Base-by-base conservation (phyloP, 768 basidiomycete species). In the Naematelia encephala region DNA sequence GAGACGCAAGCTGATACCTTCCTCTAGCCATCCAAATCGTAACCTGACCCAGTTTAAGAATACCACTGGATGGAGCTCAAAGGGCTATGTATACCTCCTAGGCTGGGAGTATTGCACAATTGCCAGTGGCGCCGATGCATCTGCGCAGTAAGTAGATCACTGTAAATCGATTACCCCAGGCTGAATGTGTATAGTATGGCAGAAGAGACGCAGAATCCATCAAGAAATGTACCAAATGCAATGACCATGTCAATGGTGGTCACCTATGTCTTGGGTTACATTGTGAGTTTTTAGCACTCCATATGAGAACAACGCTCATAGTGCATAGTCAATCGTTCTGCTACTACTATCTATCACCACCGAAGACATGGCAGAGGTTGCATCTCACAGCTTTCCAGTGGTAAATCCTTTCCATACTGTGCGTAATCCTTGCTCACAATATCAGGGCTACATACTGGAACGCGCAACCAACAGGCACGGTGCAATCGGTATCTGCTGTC, bases 121-220 rank as follows among this genome's bases (percentile, higher is more conserved):
- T 26, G 78, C 77, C 2, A 75, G 74, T 21, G 79, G 79, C 1
- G 67, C 64, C 16, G 79, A 80, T 59, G 78, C 77, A 1, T 74
- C 73, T 25, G 77, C 78, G 3, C 79, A 80, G 74, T 75, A 48
- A 64, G 74, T 60, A 29, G 11, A 10, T 30, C 50, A 25, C 47
- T 39, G 27, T 39, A 39, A 16, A 47, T 28, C 14, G 16, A 16
- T n/a, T 22, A 19, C 12, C 30, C 26, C n/a, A 25, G 4, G n/a
- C 39, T 54, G 44, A 54, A 54, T 44, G 27, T 5, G 34, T 27
- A 29, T 25, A 73, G 71, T 57, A 74, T 80, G 60, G 76, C 79
- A 0, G 79, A 80, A 59, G 79, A 80, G 51, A 78, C 78, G 12
- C 73, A 75, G 57, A 68, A 69, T 28, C 79, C 79, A 3, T 65